Evolutionary conservation across 768 basidiomycete species (phyloP).

Genomic region (Rickenella mellea): DNA sequence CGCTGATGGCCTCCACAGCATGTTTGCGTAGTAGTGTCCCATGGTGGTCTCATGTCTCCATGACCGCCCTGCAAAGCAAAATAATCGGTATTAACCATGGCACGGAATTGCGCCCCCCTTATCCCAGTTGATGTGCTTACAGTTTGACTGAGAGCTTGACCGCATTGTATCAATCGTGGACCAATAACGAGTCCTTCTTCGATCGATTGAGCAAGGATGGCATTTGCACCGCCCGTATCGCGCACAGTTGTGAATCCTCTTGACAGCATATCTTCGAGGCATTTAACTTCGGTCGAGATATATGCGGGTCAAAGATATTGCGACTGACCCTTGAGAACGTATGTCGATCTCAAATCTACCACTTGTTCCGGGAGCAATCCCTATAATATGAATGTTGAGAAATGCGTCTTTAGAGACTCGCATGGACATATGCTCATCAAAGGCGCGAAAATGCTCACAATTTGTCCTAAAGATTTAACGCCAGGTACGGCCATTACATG

Average conservation of each 20-base stretch:
- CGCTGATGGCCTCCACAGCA: constrained; percentile 26
- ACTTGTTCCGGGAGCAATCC: constrained; percentile 23
- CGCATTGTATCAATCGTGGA: constrained; percentile 29
- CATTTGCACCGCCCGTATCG: constrained; percentile 29
- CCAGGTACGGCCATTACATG: constrained; percentile 33
- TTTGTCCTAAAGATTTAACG: constrained; percentile 26
- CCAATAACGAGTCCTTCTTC: constrained; percentile 27
- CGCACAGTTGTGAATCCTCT: constrained; percentile 31
- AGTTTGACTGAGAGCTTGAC: constrained; percentile 29
- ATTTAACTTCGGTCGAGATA: background rate
- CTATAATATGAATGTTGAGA: too few species aligned
- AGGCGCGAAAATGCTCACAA: constrained; percentile 19
- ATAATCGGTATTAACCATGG: too few species aligned
- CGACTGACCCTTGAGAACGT: constrained; percentile 23
- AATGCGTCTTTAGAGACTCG: too few species aligned
- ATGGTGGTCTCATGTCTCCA: constrained; percentile 20
- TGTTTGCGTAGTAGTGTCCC: constrained; percentile 13
- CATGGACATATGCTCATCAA: too few species aligned
- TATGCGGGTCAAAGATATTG: too few species aligned
- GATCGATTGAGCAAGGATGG: constrained; percentile 26
- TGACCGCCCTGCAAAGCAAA: constrained; percentile 21
- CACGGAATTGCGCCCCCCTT: too few species aligned
- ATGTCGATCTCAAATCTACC: constrained; percentile 26
- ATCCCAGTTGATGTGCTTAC: too few species aligned
- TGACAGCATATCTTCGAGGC: constrained; percentile 23